phyloP scores from a whole-genome alignment of 305 asterid species.

The Striga hermonthica region DNA sequence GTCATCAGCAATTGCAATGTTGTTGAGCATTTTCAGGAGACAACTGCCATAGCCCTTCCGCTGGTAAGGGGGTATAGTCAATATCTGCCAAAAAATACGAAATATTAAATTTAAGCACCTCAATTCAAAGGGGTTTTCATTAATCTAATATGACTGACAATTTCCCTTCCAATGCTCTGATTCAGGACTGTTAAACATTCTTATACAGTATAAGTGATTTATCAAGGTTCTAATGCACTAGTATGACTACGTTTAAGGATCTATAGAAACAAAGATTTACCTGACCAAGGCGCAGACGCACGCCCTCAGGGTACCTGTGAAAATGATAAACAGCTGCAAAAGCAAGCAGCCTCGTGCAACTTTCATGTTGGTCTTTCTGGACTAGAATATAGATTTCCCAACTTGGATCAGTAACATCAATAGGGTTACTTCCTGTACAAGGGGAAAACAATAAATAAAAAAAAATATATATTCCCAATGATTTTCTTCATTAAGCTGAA shows the following conservation, averaged over 20 bases:
- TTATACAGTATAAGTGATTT: too few relatives aligned
- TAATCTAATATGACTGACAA: too few relatives aligned
- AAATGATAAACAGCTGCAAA: slow-evolving; percentile 85
- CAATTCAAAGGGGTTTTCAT: too few relatives aligned
- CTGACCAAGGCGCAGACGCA: slow-evolving; percentile 88
- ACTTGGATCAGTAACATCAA: slow-evolving; percentile 71
- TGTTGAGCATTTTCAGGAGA: slow-evolving; percentile 64
- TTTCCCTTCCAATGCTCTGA: too few relatives aligned
- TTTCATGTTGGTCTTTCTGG: slow-evolving; percentile 45
- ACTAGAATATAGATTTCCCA: slow-evolving; percentile 79
- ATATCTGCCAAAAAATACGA: slow-evolving; percentile 77
- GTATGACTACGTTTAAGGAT: not conserved
- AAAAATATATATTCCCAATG: not conserved
- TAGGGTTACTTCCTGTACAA: slow-evolving; percentile 90
- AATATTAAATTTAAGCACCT: too few relatives aligned
- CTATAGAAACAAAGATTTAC: slow-evolving; percentile 36
- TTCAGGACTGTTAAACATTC: too few relatives aligned
- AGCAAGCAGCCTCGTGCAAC: slow-evolving; percentile 45
- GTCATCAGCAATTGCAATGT: slow-evolving; percentile 55
- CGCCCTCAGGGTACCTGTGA: slow-evolving; percentile 57
- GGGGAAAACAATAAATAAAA: slow-evolving; percentile 4
- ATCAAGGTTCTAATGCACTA: too few relatives aligned
- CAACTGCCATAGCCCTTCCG: slow-evolving; percentile 70
- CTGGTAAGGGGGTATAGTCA: slow-evolving; percentile 75
- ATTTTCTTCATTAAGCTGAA: slow-evolving; percentile 18